phyloP scores from a whole-genome alignment of 2,329 filamentous ascomycete species.

The Furcasterigmium furcatum region DNA sequence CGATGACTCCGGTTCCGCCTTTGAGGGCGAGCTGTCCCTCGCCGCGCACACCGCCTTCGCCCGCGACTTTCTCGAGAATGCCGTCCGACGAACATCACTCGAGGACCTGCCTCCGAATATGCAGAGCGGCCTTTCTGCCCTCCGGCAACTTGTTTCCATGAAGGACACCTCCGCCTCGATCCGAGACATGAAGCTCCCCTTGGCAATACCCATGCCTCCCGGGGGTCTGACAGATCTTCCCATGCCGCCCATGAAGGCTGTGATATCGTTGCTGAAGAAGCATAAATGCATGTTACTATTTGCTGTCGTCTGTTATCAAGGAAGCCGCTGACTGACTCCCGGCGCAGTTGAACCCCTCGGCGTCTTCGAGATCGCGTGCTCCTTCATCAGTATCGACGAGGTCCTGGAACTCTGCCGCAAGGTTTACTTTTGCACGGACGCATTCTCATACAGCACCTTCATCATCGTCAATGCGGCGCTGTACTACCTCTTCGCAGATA shows the following conservation, averaged over 20 bases:
- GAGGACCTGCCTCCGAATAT: constrained; percentile 46
- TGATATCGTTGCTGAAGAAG: constrained; percentile 45
- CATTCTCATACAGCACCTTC: constrained; percentile 46
- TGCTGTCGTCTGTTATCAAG: constrained; percentile 2
- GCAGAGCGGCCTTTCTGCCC: constrained; percentile 45
- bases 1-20: constrained; percentile 35
- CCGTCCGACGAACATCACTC: constrained; percentile 45
- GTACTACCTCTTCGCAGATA: constrained; percentile 47
- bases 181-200: constrained; percentile 40
- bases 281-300: constrained; percentile 33
- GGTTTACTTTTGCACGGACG: constrained; percentile 50
- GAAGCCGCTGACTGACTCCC: background rate
- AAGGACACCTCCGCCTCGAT: constrained; percentile 38
- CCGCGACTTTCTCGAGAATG: constrained; percentile 50
- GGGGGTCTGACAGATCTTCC: constrained; percentile 48
- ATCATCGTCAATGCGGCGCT: constrained; percentile 47
- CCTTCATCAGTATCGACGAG: constrained; percentile 44
- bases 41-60: constrained; percentile 51
- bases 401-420: constrained; percentile 46
- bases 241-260: constrained; percentile 49
- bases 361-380: constrained; percentile 47
- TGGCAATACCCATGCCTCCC: constrained; percentile 41
- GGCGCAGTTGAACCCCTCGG: constrained; percentile 38
- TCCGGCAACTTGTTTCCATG: constrained; percentile 50
- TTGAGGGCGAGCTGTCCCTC: constrained; percentile 46